phyloP scores from a whole-genome alignment of 192 early-diverging fungal genomes.

The Phycomyces nitens region DNA sequence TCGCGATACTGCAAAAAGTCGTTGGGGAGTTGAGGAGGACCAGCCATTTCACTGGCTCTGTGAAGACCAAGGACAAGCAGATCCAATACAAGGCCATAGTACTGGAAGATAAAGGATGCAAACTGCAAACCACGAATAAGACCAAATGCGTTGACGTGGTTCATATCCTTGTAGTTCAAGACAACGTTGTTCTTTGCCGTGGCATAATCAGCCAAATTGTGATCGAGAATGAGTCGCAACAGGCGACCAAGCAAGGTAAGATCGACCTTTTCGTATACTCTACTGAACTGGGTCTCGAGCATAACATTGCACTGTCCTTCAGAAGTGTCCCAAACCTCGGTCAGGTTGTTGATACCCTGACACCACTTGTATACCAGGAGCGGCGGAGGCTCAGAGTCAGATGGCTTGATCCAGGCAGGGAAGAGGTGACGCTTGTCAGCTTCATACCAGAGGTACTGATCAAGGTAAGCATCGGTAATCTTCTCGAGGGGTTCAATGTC shows the following conservation, averaged over 20 bases:
- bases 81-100: constrained; percentile 96
- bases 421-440: constrained; percentile 96
- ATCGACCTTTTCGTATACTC: constrained; percentile 96
- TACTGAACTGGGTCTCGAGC: constrained; percentile 91
- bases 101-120: constrained; percentile 96
- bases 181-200: constrained; percentile 99
- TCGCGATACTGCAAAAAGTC: constrained; percentile 97
- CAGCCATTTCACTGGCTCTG: constrained; percentile 95
- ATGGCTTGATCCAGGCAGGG: constrained; percentile 99
- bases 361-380: constrained; percentile 97
- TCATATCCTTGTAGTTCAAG: constrained; percentile 98
- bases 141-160: constrained; percentile 96
- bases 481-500: constrained; percentile 99
- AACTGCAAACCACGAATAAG: constrained; percentile 98
- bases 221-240: constrained; percentile 93
- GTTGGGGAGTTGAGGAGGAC: constrained; percentile 86
- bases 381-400: constrained; percentile 95
- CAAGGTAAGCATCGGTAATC: constrained; percentile 97
- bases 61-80: constrained; percentile 90
- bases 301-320: constrained; percentile 94
- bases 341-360: constrained; percentile 97
- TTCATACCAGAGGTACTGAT: constrained; percentile 99
- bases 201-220: constrained; percentile 99
- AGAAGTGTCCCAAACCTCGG: constrained; percentile 89
- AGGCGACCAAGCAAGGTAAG: constrained; percentile 92